Evolutionary conservation across 768 basidiomycete genomes (phyloP), one percentile per base, ranked within the genome.

Genomic region (Termitomyces sp.): DNA sequence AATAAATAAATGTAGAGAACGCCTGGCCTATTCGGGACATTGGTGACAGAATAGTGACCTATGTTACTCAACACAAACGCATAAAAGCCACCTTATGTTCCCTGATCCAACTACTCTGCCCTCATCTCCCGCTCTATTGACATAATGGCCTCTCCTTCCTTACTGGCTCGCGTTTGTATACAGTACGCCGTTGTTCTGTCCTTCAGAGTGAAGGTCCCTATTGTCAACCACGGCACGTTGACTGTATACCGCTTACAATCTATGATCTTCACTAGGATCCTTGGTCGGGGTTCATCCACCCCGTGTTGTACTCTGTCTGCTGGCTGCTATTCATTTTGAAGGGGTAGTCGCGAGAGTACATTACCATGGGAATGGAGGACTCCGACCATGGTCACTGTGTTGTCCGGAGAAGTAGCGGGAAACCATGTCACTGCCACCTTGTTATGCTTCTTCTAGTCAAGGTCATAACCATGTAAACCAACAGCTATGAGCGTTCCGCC

Each of bases 281-380:
- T 40, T 52, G 51, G 51, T 52, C 51, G 24, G 24, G 36, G 36
- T 51, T 28, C 36, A 51, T 52, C 51, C 51, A 52, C 51, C 51
- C 24, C 36, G 51, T 52, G 51, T 52, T 52, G 51, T 52, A 52
- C 51, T 52, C 51, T 52, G 51, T n/a, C 51, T 40, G 51, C 24
- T 52, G 51, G 36, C 18, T 18, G 18, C 36, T 10, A 40, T n/a
- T 38, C 36, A 13, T 38, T 1, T 18, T n/a, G 36, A 28, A n/a
- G 6, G 18, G 18, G 36, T 35, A 18, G 24, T 26, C 28, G 18
- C 51, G 51, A 28, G 51, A 52, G 51, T 52, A 52, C 51, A 52
- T 52, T 52, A 52, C 51, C 51, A 52, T 52, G 51, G 51, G 51
- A 52, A 52, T 52, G 51, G 51, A 52, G 51, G 51, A 52, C 18